Base-by-base conservation (phyloP, 495 filamentous ascomycete genomes). In the Thozetella sp. region DNA sequence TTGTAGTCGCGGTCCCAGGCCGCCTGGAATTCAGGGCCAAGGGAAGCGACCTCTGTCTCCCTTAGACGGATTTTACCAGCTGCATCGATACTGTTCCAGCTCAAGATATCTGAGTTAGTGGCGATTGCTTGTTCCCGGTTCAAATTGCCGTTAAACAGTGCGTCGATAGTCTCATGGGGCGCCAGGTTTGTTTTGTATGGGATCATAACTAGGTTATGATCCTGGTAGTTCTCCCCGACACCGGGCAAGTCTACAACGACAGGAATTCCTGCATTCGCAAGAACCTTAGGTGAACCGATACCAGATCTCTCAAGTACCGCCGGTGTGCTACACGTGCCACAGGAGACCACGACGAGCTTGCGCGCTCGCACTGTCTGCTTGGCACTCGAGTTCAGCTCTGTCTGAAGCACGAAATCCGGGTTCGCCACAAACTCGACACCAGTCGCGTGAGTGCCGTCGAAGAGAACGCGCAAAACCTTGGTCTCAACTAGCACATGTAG, bases 271-370 rank as follows among this genome's bases (percentile, higher is more conserved):
- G 73, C 73, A 34, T 59, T 56, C 34, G 71, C 37, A 9, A 81
- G 68, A n/a, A 77, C 45, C 1, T 69, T 59, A 2, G 59, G 65
- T 13, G 57, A 57, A 20, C 87, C 87, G 48, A 90, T 67, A 12
- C 88, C 87, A 0, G 88, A 90, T 0, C 86, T 76, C 63, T 90
- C 86, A 10, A 90, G 74, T 2, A 90, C 66, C 1, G 73, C 67
- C 3, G 88, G 84, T 0, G 87, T 81, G 17, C 80, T 76, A 20
- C 81, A 72, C 11, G 81, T 63, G 10, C 88, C 88, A n/a, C 80
- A 82, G 1, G 86, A 84, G 0, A 88, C 61, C 43, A 91, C 78
- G 1, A 90, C 81, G 19, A 86, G 51, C 53, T 75, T 78, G 12
- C 58, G 67, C 2, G 77, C 84, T 11, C 60, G 63, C 19, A 86